Conservation (phyloP, 2,329 filamentous ascomycete species). For the Drechslerella coelobrocha region DNA sequence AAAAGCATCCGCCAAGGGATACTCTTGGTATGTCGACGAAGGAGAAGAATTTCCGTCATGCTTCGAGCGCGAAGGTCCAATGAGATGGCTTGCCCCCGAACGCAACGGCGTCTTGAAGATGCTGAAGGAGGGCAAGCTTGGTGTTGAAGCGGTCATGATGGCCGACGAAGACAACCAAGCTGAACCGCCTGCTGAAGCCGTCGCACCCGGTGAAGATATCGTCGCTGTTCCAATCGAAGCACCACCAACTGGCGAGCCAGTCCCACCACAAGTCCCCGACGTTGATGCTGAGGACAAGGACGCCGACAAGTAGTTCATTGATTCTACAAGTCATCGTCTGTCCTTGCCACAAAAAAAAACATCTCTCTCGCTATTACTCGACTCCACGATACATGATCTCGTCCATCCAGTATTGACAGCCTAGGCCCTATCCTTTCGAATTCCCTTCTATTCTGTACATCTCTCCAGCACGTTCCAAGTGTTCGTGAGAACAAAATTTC, state of each 20-base stretch:
- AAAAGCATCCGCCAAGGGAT: conserved; percentile 42
- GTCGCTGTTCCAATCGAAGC: conserved; percentile 10
- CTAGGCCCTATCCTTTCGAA: too few species aligned
- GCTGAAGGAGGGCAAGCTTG: conserved; percentile 48
- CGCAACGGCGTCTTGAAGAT: conserved; percentile 47
- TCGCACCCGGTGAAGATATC: conserved; percentile 26
- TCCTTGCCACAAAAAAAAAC: background rate
- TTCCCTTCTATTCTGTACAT: background rate
- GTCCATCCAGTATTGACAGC: too few species aligned
- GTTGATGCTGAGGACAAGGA: conserved; percentile 43
- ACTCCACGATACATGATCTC: background rate
- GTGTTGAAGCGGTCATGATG: conserved; percentile 48
- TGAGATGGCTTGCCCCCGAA: conserved; percentile 47
- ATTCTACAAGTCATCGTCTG: conserved; percentile 2
- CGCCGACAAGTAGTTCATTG: conserved; percentile 31
- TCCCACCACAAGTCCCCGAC: conserved; percentile 29
- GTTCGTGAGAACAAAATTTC: too few species aligned
- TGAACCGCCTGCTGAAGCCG: conserved; percentile 25
- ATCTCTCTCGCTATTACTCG: background rate
- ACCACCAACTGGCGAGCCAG: conserved; percentile 10
- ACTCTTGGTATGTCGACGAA: conserved; percentile 49
- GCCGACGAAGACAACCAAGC: conserved; percentile 38
- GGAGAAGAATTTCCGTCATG: conserved; percentile 42
- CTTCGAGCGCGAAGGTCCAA: conserved; percentile 46
- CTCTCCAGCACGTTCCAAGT: too few species aligned